Base-by-base conservation (phyloP, 2,329 filamentous ascomycete genomes). In the Alternaria angustiovoidea region DNA sequence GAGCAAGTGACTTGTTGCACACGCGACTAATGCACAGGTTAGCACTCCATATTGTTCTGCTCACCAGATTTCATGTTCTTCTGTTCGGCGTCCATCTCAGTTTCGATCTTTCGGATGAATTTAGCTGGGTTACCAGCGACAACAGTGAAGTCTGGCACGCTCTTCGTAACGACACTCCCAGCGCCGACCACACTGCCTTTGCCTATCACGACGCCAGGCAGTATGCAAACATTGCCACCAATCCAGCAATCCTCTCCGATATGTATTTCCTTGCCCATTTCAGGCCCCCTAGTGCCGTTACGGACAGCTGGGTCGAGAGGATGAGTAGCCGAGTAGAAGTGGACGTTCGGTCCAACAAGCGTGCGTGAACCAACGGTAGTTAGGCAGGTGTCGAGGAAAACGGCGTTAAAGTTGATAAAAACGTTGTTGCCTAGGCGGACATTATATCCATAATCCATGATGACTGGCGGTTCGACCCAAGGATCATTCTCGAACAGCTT, bases 91-190 rank as follows among this genome's bases (percentile, higher is more conserved):
- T 78, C 73, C 73, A 77, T 75, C 11, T 65, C 59, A 3, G 75
- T 78, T 61, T 75, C 70, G n/a, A 79, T 64, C 58, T 77, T 78
- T 12, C 70, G 67, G 93, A 78, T 91, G 16, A 90, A 77, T 49
- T 82, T 83, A 11, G 89, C 89, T 38, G 90, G 90, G 67, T 91
- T 92, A 0, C 90, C 90, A 18, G 83, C 89, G 1, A 88, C 88
- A 12, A 89, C 83, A 8, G 84, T 84, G 64, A 87, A 88, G 91
- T 80, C 83, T 7, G 87, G 84, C 18, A 92, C 86, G 73, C 88
- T 83, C 81, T 91, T 96, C 2, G 92, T 96, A 24, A 96, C 93
- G 3, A 96, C 91, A 75, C 90, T 93, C 0, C 91, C 92, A 3
- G 93, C 93, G 2, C 92, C 93, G 59, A 96, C 85, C 0, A 89